Evolutionary conservation across 176 grass and related monocot species (phyloP), one percentile per base, ranked within the genome.

Genomic region (Oryza rufipogon): DNA sequence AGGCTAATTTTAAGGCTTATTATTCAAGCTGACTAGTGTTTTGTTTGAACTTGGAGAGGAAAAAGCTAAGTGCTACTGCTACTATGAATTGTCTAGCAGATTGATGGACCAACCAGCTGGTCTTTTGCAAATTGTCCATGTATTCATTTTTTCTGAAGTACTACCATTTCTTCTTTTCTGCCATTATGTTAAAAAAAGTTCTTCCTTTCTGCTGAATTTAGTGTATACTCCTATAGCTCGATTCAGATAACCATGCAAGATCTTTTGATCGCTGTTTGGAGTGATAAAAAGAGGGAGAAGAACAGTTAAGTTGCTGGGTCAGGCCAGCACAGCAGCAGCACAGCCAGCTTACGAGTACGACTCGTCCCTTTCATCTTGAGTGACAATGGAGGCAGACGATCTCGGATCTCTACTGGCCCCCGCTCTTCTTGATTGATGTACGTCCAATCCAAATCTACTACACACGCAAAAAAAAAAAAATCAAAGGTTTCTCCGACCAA

Each of bases 1-100:
- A 63, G 58, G 58, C 58, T 63, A 63, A 63, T 63, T 63, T 58
- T 20, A 74, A 89, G 83, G 84, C 58, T 86, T 74, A 86, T 78
- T 73, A 66, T 89, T 81, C 71, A 48, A 38, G 13, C 34, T 86
- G 56, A 82, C 78, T 34, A 46, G 45, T 46, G 23, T 30, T 63
- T n/a, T 46, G 45, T 68, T 47, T 41, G 7, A 9, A 61, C 56
- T 61, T 60, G 34, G 32, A 61, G 52, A 14, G 38, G 51, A 49
- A 58, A 61, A 77, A 76, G 14, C 33, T 47, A 4, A 56, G 68
- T 58, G 13, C 22, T 68, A 63, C 58, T 68, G 12, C 56, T 23
- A 63, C 17, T 63, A 63, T 63, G 58, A 23, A 63, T 23, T 63
- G 58, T 63, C 20, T 22, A 61, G 56, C 9, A 56, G 26, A 6